phyloP scores from a whole-genome alignment of 805 yeast genomes.

The Yarrowia bubula region DNA sequence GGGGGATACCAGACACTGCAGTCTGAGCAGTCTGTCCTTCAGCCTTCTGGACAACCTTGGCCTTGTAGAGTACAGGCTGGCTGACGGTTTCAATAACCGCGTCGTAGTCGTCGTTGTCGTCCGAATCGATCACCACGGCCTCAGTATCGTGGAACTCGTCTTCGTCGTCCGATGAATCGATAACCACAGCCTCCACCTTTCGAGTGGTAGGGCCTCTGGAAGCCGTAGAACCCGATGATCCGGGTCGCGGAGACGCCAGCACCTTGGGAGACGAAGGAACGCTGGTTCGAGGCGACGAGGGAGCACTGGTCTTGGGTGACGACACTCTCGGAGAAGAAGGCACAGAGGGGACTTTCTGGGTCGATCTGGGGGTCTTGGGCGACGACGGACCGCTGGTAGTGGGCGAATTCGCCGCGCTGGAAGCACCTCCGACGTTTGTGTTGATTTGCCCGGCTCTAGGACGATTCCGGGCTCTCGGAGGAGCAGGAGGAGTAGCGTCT shows the following conservation, averaged over 20 bases:
- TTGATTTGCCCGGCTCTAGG: slow-evolving; percentile 3
- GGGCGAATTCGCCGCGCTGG: slow-evolving; percentile 10
- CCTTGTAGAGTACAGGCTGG: slow-evolving; percentile 15
- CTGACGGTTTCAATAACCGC: slow-evolving; percentile 17
- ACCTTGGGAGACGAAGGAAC: background rate
- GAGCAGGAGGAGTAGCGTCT: background rate
- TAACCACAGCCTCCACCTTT: slow-evolving; percentile 5
- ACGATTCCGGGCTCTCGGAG: slow-evolving; percentile 9
- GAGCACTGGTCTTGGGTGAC: background rate
- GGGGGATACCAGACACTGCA: slow-evolving; percentile 7
- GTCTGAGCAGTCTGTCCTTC: slow-evolving; percentile 18
- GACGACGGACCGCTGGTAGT: slow-evolving; percentile 8
- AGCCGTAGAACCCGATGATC: background rate
- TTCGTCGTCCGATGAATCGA: slow-evolving; percentile 9
- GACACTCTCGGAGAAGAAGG: background rate
- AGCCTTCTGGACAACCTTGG: background rate
- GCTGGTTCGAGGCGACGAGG: background rate
- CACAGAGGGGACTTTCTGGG: background rate
- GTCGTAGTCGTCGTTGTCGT: slow-evolving; percentile 9
- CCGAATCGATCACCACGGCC: slow-evolving; percentile 11
- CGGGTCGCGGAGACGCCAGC: background rate
- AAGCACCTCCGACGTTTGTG: background rate
- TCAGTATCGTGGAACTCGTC: slow-evolving; percentile 18
- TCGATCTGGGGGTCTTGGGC: slow-evolving; percentile 6
- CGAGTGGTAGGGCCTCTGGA: background rate